A percentile compares a stretch with the other conserved stretches of the same genome.
Evolutionary conservation across 2,329 filamentous ascomycete genomes (phyloP).

Genomic region (Verticillium nubilum): DNA sequence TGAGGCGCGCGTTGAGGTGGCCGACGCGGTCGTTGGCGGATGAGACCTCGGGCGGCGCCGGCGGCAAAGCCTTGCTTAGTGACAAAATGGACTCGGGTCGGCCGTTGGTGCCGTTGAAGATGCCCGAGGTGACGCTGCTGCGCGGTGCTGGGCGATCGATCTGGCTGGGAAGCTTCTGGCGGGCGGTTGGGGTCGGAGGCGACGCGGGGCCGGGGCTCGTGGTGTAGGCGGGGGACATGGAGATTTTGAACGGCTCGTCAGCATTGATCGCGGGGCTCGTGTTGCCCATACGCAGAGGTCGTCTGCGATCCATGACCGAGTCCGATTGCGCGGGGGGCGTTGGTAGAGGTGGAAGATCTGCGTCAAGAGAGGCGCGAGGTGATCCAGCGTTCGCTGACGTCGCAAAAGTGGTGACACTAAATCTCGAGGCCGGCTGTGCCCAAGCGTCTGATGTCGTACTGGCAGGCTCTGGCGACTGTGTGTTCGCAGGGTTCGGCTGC

Average conservation of each 20-base stretch:
- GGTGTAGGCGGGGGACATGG: conserved; percentile 27
- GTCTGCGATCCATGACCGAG: conserved; percentile 33
- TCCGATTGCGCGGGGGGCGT: conserved; percentile 25
- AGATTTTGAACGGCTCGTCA: conserved; percentile 24
- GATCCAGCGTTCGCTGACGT: conserved; percentile 41
- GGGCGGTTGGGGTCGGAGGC: conserved; percentile 3
- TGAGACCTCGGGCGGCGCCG: conserved; percentile 52
- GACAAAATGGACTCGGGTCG: conserved; percentile 25
- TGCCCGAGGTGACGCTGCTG: background rate
- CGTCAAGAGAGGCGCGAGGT: conserved; percentile 30
- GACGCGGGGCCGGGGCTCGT: conserved; percentile 13
- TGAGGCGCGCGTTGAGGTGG: conserved; percentile 60
- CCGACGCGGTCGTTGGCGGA: conserved; percentile 59
- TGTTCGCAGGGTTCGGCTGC: conserved; percentile 9
- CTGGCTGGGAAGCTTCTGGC: conserved; percentile 9
- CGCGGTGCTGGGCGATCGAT: background rate
- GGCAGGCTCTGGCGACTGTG: conserved; percentile 8
- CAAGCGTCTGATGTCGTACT: conserved; percentile 29
- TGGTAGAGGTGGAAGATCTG: conserved; percentile 29
- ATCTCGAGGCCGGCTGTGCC: conserved; percentile 52
- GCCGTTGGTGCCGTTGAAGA: conserved; percentile 5
- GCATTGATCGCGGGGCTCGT: conserved; percentile 8
- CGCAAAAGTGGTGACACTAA: conserved; percentile 59
- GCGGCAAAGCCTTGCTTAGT: conserved; percentile 54
- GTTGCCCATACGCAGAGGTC: conserved; percentile 23